Base-by-base conservation (phyloP, 2,329 filamentous ascomycete species). In the Claviceps maximensis region DNA sequence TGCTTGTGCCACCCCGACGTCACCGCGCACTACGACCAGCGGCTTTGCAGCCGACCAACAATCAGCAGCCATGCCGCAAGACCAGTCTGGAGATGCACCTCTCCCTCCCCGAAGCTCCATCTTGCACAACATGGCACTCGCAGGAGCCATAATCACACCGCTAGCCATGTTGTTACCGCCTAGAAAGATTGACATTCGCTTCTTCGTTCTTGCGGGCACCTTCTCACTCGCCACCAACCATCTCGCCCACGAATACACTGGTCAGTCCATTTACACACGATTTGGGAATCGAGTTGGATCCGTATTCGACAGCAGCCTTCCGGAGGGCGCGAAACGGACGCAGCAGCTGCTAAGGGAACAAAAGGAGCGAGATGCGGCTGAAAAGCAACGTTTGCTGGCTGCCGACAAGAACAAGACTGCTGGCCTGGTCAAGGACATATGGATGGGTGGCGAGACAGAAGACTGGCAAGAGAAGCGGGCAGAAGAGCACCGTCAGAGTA, bases 401-500 rank as follows among this genome's bases (percentile, higher is more conserved):
- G 62, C 64, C 38, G 61, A 67, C 54, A 63, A 69, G 59, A 63
- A 62, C 46, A 61, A 63, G 25, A 55, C 63, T 31, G 63, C 62
- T 12, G 59, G 65, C 53, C 49, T 65, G 49, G 62, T 79, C 52
- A 67, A 74, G 56, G 71, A 71, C 57, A 63, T 82, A 17, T 83
- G 79, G 80, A 77, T 80, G 73, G 80, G 79, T 36, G 71, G 71
- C 40, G 78, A 80, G 62, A 65, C 65, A n/a, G 70, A 73, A 46
- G 71, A 76, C 57, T 81, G 78, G 78, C 69, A 71, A 62, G 65
- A 73, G 65, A 74, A 74, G 70, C 69, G 78, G 56, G 67, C 71
- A 3, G 70, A 71, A 61, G 71, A 74, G 62, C 76, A 80, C 60
- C 69, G 69, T 55, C 74, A 73, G 64, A 77, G 75, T 54, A 63